A percentile compares a stretch with the other conserved stretches of the same genome.
Conservation (phyloP, 2,329 filamentous ascomycete genomes). For the Colletotrichum eremochloae region DNA sequence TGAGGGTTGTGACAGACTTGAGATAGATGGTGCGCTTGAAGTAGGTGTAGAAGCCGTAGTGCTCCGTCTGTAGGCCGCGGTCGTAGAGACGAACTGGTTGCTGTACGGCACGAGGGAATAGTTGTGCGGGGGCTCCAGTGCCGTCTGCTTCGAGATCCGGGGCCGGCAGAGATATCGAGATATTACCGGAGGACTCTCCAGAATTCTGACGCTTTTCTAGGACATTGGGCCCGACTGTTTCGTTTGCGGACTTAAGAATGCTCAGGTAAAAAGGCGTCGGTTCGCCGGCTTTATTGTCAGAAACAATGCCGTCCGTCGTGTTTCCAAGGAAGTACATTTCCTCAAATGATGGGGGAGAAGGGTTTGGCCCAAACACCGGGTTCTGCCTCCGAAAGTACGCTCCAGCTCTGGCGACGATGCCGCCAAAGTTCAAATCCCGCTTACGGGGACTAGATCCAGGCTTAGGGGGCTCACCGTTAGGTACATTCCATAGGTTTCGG, state of each 20-base stretch:
- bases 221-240: conserved; percentile 48
- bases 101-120: conserved; percentile 77
- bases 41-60: conserved; percentile 95
- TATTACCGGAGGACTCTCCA: conserved; percentile 33
- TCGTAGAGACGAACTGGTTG: conserved; percentile 91
- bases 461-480: conserved; percentile 54
- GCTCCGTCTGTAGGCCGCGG: conserved; percentile 82
- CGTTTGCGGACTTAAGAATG: conserved; percentile 66
- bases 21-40: conserved; percentile 91
- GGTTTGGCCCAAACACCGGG: conserved; percentile 62
- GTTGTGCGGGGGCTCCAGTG: conserved; percentile 76
- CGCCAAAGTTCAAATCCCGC: conserved; percentile 17
- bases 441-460: conserved; percentile 37
- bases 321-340: conserved; percentile 88
- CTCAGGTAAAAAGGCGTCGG: conserved; percentile 91
- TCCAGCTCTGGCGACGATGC: conserved; percentile 39
- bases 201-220: conserved; percentile 49
- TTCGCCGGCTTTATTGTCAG: conserved; percentile 81
- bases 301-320: conserved; percentile 81
- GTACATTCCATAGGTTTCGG: conserved; percentile 62
- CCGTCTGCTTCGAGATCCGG: conserved; percentile 76
- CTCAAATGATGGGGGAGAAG: conserved; percentile 69
- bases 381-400: conserved; percentile 42
- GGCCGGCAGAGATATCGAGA: conserved; percentile 64
- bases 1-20: conserved; percentile 66